A percentile compares a stretch with the other conserved stretches of the same genome.
Evolutionary conservation across 352 stramenopile genomes (phyloP).

Genomic region (Aphanomyces cochlioides): DNA sequence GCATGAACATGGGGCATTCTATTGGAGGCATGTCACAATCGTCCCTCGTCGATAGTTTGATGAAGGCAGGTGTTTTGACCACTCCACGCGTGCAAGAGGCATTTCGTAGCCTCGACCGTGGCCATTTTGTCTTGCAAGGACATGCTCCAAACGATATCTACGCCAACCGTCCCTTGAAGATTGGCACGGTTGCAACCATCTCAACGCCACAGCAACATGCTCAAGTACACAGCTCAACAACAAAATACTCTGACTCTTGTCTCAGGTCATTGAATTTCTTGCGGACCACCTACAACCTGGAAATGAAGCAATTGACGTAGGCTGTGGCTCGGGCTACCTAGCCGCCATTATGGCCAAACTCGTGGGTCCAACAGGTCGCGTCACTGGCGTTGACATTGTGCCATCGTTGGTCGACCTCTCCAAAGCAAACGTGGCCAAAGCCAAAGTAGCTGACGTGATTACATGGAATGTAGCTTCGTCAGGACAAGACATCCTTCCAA

Average conservation of each 20-base stretch:
- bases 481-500: slow-evolving; percentile 39
- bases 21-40: slow-evolving; percentile 67
- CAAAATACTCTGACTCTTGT: background rate
- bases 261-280: slow-evolving; percentile 61
- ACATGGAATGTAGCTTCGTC: slow-evolving; percentile 33
- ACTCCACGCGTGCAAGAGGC: slow-evolving; percentile 53
- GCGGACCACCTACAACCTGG: slow-evolving; percentile 62
- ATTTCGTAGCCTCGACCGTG: slow-evolving; percentile 62
- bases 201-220: slow-evolving; percentile 84
- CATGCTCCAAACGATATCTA: slow-evolving; percentile 43
- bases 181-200: slow-evolving; percentile 75
- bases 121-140: slow-evolving; percentile 46
- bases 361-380: slow-evolving; percentile 48
- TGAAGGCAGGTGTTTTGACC: slow-evolving; percentile 64
- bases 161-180: slow-evolving; percentile 70
- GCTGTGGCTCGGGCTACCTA: slow-evolving; percentile 76
- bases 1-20: slow-evolving; percentile 77
- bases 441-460: slow-evolving; percentile 36
- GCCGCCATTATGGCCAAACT: slow-evolving; percentile 74
- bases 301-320: slow-evolving; percentile 62
- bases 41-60: slow-evolving; percentile 69
- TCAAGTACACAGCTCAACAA: background rate
- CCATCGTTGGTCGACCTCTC: slow-evolving; percentile 68
- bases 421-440: slow-evolving; percentile 53
- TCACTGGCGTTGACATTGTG: slow-evolving; percentile 76